A percentile compares a stretch with the other conserved stretches of the same genome.
phyloP scores from a whole-genome alignment of 2,329 filamentous ascomycete species.

The Alternaria sp. region DNA sequence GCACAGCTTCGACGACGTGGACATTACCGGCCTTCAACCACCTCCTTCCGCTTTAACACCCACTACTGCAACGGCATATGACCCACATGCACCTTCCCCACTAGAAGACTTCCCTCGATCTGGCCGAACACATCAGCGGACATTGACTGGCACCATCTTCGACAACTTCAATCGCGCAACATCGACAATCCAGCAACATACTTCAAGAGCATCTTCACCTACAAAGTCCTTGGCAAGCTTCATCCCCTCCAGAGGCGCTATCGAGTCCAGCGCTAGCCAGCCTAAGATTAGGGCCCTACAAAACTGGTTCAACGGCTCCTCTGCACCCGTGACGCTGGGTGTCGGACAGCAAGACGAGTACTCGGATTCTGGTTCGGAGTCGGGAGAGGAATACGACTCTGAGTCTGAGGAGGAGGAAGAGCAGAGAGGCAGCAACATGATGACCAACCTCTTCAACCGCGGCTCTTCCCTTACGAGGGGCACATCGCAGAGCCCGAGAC shows the following conservation, averaged over 20 bases:
- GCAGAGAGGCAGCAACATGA: conserved; percentile 39
- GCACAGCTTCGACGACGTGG: conserved; percentile 41
- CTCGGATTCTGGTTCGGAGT: conserved; percentile 36
- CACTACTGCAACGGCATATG: conserved; percentile 38
- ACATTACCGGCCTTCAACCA: conserved; percentile 36
- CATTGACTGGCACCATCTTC: conserved; percentile 45
- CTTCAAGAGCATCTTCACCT: conserved; percentile 47
- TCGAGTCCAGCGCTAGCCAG: conserved; percentile 41
- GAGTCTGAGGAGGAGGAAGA: conserved; percentile 31
- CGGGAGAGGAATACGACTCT: conserved; percentile 34
- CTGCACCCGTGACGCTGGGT: conserved; percentile 56
- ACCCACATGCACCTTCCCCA: conserved; percentile 40
- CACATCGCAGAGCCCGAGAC: conserved; percentile 28
- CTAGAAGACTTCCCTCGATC: conserved; percentile 33
- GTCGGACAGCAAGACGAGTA: conserved; percentile 40
- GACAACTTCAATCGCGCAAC: conserved; percentile 48
- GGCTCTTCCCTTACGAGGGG: conserved; percentile 33
- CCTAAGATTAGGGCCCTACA: conserved; percentile 48
- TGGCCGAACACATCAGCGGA: conserved; percentile 38
- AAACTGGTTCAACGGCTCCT: conserved; percentile 61
- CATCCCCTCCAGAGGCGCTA: conserved; percentile 41
- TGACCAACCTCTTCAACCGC: conserved; percentile 43
- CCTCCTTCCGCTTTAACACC: conserved; percentile 45
- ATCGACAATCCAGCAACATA: conserved; percentile 47
- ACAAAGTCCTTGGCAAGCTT: conserved; percentile 50